phyloP scores from a whole-genome alignment of 2,329 filamentous ascomycete species.

The Fusarium heterosporum region DNA sequence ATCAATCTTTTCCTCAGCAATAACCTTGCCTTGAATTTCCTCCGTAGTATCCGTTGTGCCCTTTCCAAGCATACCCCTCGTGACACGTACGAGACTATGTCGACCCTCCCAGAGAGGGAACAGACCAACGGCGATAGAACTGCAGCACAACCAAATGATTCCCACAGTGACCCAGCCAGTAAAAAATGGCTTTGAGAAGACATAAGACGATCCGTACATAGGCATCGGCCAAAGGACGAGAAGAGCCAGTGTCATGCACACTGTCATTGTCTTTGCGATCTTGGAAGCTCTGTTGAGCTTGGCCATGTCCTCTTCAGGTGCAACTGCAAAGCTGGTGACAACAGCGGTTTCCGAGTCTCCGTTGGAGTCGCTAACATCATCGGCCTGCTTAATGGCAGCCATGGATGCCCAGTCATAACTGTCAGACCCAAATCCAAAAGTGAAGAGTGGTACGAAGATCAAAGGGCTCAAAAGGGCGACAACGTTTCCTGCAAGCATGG shows the following conservation, averaged over 20 bases:
- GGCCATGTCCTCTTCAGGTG: constrained; percentile 56
- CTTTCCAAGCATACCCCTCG: constrained; percentile 35
- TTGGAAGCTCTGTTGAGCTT: constrained; percentile 66
- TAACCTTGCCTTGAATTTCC: constrained; percentile 17
- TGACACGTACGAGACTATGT: constrained; percentile 30
- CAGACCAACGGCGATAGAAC: constrained; percentile 77
- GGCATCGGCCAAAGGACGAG: constrained; percentile 93
- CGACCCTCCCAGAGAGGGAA: constrained; percentile 87
- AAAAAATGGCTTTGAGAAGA: constrained; percentile 71
- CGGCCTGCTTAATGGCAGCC: constrained; percentile 80
- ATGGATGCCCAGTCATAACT: constrained; percentile 91
- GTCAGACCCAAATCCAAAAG: constrained; percentile 67
- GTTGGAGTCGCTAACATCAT: constrained; percentile 77
- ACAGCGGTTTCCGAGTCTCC: constrained; percentile 49
- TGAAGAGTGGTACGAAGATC: constrained; percentile 81
- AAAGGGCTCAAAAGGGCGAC: constrained; percentile 82
- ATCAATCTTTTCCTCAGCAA: constrained; percentile 24
- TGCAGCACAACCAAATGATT: constrained; percentile 79
- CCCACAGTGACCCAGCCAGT: constrained; percentile 78
- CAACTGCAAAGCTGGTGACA: constrained; percentile 17
- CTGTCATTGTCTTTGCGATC: constrained; percentile 55
- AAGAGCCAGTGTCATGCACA: constrained; percentile 70
- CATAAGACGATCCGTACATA: constrained; percentile 84
- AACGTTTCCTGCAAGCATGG: constrained; percentile 90
- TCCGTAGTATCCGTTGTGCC: constrained; percentile 3